phyloP scores from a whole-genome alignment of 2,329 filamentous ascomycete genomes.

The Alternaria sp. region DNA sequence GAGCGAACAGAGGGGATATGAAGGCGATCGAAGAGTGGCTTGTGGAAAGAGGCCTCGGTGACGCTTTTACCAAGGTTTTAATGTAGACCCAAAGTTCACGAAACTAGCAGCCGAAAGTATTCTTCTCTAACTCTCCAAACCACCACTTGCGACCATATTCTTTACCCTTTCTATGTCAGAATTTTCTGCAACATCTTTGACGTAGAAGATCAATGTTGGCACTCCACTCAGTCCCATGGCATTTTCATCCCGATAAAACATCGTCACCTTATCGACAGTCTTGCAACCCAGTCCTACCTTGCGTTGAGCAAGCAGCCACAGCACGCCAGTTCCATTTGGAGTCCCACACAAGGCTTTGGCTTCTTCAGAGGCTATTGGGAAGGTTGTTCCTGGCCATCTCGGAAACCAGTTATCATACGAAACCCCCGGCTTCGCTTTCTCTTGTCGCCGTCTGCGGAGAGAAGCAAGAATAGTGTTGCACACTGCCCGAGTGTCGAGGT shows the following conservation, averaged over 20 bases:
- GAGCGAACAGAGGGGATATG: slow-evolving; percentile 64
- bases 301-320: slow-evolving; percentile 15
- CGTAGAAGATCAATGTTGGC: slow-evolving; percentile 1
- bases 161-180: not conserved
- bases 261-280: slow-evolving; percentile 9
- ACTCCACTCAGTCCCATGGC: not conserved
- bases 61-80: slow-evolving; percentile 57
- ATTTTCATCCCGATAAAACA: slow-evolving; percentile 8
- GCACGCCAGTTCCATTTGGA: slow-evolving; percentile 19
- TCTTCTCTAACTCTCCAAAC: not conserved
- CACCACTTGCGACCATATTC: not conserved
- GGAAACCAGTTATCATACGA: not conserved
- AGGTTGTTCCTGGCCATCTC: slow-evolving; percentile 18
- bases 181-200: not conserved
- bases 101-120: not conserved
- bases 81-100: slow-evolving; percentile 13
- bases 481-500: not conserved
- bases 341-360: slow-evolving; percentile 14
- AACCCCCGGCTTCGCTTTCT: not conserved
- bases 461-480: not conserved
- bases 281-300: slow-evolving; percentile 16
- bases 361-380: slow-evolving; percentile 14
- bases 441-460: not conserved
- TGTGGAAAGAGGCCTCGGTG: slow-evolving; percentile 55
- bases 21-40: slow-evolving; percentile 63